Conservation (phyloP, 495 filamentous ascomycete genomes). For the Physcia stellaris region DNA sequence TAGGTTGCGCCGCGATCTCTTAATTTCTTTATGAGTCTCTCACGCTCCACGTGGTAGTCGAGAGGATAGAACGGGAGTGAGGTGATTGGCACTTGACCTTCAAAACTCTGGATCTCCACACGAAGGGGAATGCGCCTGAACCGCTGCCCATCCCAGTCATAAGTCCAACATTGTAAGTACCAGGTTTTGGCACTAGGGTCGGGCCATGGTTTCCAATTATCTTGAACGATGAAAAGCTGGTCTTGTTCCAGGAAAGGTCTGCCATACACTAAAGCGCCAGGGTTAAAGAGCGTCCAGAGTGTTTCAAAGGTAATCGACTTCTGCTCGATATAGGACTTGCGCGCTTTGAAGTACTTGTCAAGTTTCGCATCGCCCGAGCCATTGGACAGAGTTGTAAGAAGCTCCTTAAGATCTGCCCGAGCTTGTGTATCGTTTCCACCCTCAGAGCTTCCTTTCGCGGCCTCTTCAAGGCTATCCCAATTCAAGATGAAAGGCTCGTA, state of each 20-base stretch:
- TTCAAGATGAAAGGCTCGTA: conserved; percentile 5
- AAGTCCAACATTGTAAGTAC: too few species aligned
- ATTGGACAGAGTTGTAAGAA: conserved; percentile 6
- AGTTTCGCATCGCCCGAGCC: conserved; percentile 8
- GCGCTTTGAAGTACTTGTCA: conserved; percentile 13
- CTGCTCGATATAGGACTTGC: conserved; percentile 5
- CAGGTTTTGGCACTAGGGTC: too few species aligned
- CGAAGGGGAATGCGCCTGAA: too few species aligned
- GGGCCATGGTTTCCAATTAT: too few species aligned
- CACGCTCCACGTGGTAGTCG: background rate
- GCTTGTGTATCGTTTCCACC: conserved; percentile 1
- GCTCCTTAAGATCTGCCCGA: conserved; percentile 2
- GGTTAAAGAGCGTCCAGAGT: conserved; percentile 17
- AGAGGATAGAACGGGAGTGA: conserved; percentile 11
- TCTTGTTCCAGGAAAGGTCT: conserved; percentile 13
- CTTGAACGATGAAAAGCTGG: conserved; percentile 24
- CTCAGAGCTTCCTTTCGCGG: background rate
- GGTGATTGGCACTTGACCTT: conserved; percentile 5
- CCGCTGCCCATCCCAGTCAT: too few species aligned
- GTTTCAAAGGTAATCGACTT: conserved; percentile 11
- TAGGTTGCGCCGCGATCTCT: conserved; percentile 3
- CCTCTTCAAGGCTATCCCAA: conserved; percentile 4
- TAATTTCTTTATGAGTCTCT: background rate
- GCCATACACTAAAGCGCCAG: conserved; percentile 9
- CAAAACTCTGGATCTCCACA: conserved; percentile 10